Base-by-base conservation (phyloP, 1,284 basidiomycete genomes). In the Xerocomus nothofagi region DNA sequence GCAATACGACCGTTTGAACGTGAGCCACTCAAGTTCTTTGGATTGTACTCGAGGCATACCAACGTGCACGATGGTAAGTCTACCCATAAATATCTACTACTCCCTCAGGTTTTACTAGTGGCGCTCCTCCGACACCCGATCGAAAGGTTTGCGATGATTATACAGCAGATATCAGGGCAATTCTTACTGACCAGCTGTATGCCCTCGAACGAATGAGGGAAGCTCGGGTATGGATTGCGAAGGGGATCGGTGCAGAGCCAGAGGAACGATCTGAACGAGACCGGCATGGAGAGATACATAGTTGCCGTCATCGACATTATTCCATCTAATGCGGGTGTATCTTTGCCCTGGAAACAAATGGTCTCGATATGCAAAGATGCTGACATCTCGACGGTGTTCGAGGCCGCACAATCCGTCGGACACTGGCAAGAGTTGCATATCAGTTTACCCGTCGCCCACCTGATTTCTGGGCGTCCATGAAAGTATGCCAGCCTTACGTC, bases 71-170 rank as follows among this genome's bases (percentile, higher is more conserved):
- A 82, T 54, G 84, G 81, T 78, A 15, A 49, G 73, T 54, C 17
- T 50, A 12, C 9, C n/a, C 10, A 26, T 20, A 6, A 1, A 15
- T 51, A 18, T 23, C 10, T 12, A 15, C 20, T 21, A n/a, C 29
- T 17, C 23, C n/a, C 14, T 5, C 20, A 84, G 82, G 84, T 3
- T 82, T 83, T 0, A 89, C 83, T 0, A 89, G 82, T 56, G 86
- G 87, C 5, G 78, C 84, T 4, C 67, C 77, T 0, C 85, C 86
- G 0, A 62, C 67, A 2, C 79, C 81, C 6, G 84, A 90, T 8
- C 58, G 77, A 15, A 71, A 73, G 29, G 76, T 75, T 14, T 74
- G 72, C 56, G 66, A 73, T 23, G 66, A 71, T 20, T 60, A 82
- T 6, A 65, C 69, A 1, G 61, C 71, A 3, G 61, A 76, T 49